These are phyloP conservation scores for Tritrichomonas musculus DNA, from an alignment of 208 protist species.

Conservation along the genomic window DNA sequence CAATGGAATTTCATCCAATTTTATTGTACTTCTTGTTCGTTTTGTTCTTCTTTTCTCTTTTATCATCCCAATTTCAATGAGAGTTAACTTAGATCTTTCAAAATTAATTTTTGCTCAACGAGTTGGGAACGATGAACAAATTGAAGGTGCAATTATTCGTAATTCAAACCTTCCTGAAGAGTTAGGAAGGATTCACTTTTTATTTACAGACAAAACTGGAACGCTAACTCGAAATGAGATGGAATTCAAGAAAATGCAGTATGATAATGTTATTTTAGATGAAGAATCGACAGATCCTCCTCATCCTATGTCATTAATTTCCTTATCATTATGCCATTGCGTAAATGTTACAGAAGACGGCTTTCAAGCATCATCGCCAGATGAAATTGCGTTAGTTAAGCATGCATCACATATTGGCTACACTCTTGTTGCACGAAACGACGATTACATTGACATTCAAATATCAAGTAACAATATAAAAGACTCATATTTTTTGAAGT, in stretches of 20 bases:
- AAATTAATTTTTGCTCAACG: constrained; percentile 84
- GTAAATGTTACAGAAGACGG: constrained; percentile 76
- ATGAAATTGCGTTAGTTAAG: constrained; percentile 44
- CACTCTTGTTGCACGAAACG: not conserved
- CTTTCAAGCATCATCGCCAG: constrained; percentile 54
- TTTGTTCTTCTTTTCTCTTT: constrained; percentile 92
- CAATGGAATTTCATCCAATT: constrained; percentile 34
- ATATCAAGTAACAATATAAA: not conserved
- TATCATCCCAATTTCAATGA: constrained; percentile 89
- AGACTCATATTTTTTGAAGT: too few species aligned
- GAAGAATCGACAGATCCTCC: not conserved
- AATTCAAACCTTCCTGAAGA: constrained; percentile 92
- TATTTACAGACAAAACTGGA: constrained; percentile 96
- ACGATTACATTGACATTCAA: not conserved
- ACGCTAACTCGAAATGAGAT: constrained; percentile 94
- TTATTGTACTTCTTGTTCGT: constrained; percentile 48
- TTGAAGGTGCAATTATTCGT: constrained; percentile 66
- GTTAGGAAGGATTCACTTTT: constrained; percentile 85
- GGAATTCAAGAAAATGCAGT: constrained; percentile 56
- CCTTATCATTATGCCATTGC: constrained; percentile 70
- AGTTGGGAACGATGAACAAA: constrained; percentile 61
- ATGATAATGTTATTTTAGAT: not conserved
- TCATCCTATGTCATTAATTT: constrained; percentile 37
- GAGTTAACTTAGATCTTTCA: constrained; percentile 91
- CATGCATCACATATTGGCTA: not conserved